Conservation (phyloP, 768 basidiomycete species). For the Hygrocybe punicea region DNA sequence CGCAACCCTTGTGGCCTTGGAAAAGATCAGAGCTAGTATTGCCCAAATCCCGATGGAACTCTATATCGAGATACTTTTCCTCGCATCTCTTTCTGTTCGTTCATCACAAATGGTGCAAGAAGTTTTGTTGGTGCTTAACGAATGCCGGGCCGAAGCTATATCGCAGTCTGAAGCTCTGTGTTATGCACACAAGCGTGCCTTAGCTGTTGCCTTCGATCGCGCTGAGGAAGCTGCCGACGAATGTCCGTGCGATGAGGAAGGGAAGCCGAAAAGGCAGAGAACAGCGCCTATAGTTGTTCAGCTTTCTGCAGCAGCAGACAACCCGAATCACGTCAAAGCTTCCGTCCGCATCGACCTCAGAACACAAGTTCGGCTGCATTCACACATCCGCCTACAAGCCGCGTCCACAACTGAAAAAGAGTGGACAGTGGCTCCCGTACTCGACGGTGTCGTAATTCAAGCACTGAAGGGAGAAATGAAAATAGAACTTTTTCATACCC, state of each 20-base stretch:
- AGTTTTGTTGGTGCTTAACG: slow-evolving; percentile 56
- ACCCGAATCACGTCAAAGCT: slow-evolving; percentile 44
- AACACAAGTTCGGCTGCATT: slow-evolving; percentile 53
- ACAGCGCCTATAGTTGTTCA: slow-evolving; percentile 43
- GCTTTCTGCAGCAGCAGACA: slow-evolving; percentile 35
- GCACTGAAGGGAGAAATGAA: slow-evolving; percentile 52
- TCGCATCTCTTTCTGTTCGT: slow-evolving; percentile 50
- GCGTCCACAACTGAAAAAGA: slow-evolving; percentile 53
- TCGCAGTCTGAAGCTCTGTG: slow-evolving; percentile 22
- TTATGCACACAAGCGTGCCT: slow-evolving; percentile 55
- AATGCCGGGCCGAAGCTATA: slow-evolving; percentile 32
- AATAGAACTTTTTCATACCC: slow-evolving; percentile 52
- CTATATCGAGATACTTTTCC: slow-evolving; percentile 54
- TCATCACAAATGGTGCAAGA: slow-evolving; percentile 54
- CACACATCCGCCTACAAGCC: slow-evolving; percentile 60
- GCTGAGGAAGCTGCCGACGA: slow-evolving; percentile 65
- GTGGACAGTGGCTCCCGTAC: slow-evolving; percentile 42
- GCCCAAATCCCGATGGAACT: slow-evolving; percentile 36
- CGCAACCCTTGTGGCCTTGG: slow-evolving; percentile 55
- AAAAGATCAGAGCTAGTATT: slow-evolving; percentile 50
- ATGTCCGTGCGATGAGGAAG: slow-evolving; percentile 65
- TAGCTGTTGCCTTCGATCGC: slow-evolving; percentile 58
- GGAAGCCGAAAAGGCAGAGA: slow-evolving; percentile 46
- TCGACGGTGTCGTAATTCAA: slow-evolving; percentile 60
- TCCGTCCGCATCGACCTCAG: slow-evolving; percentile 54